phyloP scores from a whole-genome alignment of 2,329 filamentous ascomycete genomes.

The Ceratocystis diversiconidia region DNA sequence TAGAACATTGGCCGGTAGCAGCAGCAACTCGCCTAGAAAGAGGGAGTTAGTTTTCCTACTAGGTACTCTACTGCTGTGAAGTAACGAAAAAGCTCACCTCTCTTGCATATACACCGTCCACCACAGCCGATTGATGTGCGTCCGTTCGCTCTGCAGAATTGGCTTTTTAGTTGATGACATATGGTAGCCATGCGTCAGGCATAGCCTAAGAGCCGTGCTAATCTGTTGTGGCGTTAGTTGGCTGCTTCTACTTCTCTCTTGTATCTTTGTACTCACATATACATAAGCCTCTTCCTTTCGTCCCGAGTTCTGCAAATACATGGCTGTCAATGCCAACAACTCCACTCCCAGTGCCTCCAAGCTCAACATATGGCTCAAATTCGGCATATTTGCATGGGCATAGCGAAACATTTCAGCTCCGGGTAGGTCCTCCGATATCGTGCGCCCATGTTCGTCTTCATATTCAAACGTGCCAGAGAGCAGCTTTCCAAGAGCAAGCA shows the following conservation, averaged over 20 bases:
- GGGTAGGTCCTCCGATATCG: conserved; percentile 15
- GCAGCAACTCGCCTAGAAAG: conserved; percentile 15
- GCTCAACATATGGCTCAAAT: conserved; percentile 22
- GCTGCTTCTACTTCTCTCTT: background rate
- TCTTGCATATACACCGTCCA: conserved; percentile 25
- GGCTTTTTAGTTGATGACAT: conserved; percentile 18
- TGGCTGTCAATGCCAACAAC: conserved; percentile 21
- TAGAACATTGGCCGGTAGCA: conserved; percentile 17
- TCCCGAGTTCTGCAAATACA: conserved; percentile 18
- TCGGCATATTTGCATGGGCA: conserved; percentile 23
- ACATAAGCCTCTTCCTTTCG: conserved; percentile 19
- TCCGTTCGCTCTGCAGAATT: conserved; percentile 18
- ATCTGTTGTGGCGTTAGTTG: conserved; percentile 18
- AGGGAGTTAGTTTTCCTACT: background rate
- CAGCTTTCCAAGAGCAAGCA: conserved; percentile 17
- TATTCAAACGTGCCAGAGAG: conserved; percentile 14
- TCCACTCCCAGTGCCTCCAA: conserved; percentile 24
- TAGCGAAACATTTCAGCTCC: conserved; percentile 17
- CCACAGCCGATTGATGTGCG: conserved; percentile 23
- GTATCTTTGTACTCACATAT: conserved; percentile 10
- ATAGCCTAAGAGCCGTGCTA: conserved; percentile 22
- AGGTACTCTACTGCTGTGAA: background rate
- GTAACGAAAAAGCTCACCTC: conserved; percentile 18
- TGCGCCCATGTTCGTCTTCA: conserved; percentile 14
- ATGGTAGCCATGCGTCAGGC: conserved; percentile 24